These are phyloP conservation scores for Pyricularia grisea DNA, from an alignment of 2,329 filamentous ascomycete species.

Conservation along the genomic window DNA sequence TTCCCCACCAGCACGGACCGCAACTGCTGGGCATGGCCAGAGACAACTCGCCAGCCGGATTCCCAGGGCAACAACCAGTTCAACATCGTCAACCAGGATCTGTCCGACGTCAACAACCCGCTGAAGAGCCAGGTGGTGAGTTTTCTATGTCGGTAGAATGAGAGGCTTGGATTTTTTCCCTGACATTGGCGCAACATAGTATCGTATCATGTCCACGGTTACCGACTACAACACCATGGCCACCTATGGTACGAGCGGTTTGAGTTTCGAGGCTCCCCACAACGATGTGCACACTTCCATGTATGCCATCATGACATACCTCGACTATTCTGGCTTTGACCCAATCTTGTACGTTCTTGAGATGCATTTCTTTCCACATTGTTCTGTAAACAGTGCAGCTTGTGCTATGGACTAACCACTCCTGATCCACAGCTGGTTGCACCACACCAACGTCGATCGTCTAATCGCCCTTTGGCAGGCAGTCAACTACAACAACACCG, in stretches of 20 bases:
- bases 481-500: constrained; percentile 18
- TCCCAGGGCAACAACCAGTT: not conserved
- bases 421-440: constrained; percentile 22
- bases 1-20: constrained; percentile 5
- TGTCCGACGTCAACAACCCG: not conserved
- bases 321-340: constrained; percentile 28
- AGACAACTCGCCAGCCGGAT: constrained; percentile 2
- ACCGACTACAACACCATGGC: constrained; percentile 25
- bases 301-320: constrained; percentile 11
- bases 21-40: constrained; percentile 2
- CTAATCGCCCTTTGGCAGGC: constrained; percentile 37
- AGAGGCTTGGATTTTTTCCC: not conserved
- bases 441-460: constrained; percentile 45
- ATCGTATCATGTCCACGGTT: constrained; percentile 24
- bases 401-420: not conserved
- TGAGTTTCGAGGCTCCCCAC: constrained; percentile 29
- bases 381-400: no score
- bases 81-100: not conserved
- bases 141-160: not conserved
- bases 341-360: constrained; percentile 21
- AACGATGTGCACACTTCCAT: constrained; percentile 25
- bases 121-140: constrained; percentile 1
- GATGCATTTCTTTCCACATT: not conserved
- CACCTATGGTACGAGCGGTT: constrained; percentile 22
- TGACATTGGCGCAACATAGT: constrained; percentile 15